These are phyloP conservation scores for Gorgonomyces haynaldii DNA, from an alignment of 192 early-diverging fungal species.

Conservation along the genomic window DNA sequence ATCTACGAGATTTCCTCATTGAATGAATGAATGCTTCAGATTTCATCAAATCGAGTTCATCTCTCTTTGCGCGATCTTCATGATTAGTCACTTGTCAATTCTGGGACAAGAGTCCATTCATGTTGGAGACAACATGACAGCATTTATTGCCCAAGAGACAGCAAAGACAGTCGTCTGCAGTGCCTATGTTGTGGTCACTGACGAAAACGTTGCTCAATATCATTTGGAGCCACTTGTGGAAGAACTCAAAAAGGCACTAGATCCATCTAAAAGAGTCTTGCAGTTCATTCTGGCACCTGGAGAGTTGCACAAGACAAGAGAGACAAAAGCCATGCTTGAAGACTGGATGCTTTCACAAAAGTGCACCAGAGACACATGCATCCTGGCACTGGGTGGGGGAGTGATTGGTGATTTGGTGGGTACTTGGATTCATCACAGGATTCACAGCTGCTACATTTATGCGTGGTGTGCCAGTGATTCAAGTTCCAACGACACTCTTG, in stretches of 20 bases:
- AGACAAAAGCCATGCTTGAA: constrained; percentile 75
- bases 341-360: constrained; percentile 76
- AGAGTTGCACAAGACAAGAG: constrained; percentile 78
- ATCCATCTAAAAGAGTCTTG: constrained; percentile 45
- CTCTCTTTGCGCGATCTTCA: no score
- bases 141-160: constrained; percentile 63
- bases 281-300: constrained; percentile 74
- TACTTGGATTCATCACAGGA: constrained; percentile 16
- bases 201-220: constrained; percentile 67
- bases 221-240: constrained; percentile 54
- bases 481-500: constrained; percentile 88
- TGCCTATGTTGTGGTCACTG: constrained; percentile 80
- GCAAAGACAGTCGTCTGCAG: constrained; percentile 55
- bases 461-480: constrained; percentile 88
- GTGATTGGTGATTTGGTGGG: constrained; percentile 95
- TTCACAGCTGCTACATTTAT: constrained; percentile 98
- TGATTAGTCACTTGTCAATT: constrained; percentile 63
- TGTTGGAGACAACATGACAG: constrained; percentile 68
- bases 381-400: constrained; percentile 91
- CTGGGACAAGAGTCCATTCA: constrained; percentile 82
- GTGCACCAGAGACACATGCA: constrained; percentile 85
- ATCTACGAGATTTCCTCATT: constrained; percentile 84
- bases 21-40: no score
- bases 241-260: constrained; percentile 34
- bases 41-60: no score